Evolutionary conservation across 192 early-diverging fungal genomes (phyloP).

Genomic region (Lunasporangiospora selenospora): DNA sequence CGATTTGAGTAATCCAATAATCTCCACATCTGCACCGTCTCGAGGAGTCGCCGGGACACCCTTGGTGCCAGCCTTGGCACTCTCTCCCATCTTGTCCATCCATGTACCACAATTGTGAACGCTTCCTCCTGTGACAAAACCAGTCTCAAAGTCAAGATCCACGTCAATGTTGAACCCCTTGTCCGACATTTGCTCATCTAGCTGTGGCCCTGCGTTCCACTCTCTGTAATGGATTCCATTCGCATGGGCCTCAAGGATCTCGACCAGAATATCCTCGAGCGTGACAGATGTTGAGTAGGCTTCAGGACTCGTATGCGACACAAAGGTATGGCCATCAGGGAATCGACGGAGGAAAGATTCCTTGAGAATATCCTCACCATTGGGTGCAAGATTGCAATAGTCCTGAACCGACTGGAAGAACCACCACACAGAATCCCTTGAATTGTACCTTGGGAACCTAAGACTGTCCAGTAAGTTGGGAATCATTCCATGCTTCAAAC

Average conservation of each 20-base stretch:
- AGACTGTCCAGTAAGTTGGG: slow-evolving; percentile 95
- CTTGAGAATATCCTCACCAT: slow-evolving; percentile 80
- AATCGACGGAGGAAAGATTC: slow-evolving; percentile 82
- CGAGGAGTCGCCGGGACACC: slow-evolving; percentile 93
- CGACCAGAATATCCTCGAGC: slow-evolving; percentile 87
- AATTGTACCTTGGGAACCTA: slow-evolving; percentile 89
- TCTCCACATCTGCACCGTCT: slow-evolving; percentile 92
- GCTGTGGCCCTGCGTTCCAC: slow-evolving; percentile 87
- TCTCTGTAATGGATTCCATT: slow-evolving; percentile 92
- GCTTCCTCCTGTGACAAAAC: slow-evolving; percentile 89
- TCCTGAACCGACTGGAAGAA: slow-evolving; percentile 90
- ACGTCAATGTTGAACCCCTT: slow-evolving; percentile 89
- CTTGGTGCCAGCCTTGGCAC: slow-evolving; percentile 89
- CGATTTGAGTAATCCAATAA: slow-evolving; percentile 89
- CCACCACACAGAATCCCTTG: slow-evolving; percentile 96
- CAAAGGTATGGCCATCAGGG: slow-evolving; percentile 74
- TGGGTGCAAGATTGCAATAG: slow-evolving; percentile 78
- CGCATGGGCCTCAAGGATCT: slow-evolving; percentile 92
- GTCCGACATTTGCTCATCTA: slow-evolving; percentile 93
- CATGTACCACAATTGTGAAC: slow-evolving; percentile 97
- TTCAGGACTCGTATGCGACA: slow-evolving; percentile 67
- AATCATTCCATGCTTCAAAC: slow-evolving; percentile 93
- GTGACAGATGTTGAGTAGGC: slow-evolving; percentile 71
- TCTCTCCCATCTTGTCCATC: slow-evolving; percentile 99
- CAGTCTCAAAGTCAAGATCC: slow-evolving; percentile 76